Evolutionary conservation across 2,329 filamentous ascomycete genomes (phyloP).

Genomic region (Xylariaceae sp.): DNA sequence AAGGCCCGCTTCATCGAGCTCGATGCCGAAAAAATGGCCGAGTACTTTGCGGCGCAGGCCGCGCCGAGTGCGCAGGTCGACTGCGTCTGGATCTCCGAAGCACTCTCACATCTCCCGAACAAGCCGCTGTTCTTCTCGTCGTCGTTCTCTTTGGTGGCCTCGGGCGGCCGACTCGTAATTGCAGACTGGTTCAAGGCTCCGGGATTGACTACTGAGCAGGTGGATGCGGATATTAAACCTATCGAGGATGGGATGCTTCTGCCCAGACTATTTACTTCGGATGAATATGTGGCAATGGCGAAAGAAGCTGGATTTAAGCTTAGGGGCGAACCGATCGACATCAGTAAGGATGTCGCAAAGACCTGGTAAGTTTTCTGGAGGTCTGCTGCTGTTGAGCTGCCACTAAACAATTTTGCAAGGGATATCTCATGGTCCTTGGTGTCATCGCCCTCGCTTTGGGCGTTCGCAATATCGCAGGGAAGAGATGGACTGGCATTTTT

Average conservation of each 20-base stretch:
- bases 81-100: constrained; percentile 59
- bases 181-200: constrained; percentile 60
- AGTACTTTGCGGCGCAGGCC: constrained; percentile 38
- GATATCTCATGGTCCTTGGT: constrained; percentile 60
- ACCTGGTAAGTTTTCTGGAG: constrained; percentile 44
- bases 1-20: constrained; percentile 52
- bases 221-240: constrained; percentile 49
- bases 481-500: constrained; percentile 57
- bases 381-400: constrained; percentile 14
- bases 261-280: constrained; percentile 49
- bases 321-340: constrained; percentile 46
- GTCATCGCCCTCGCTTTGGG: constrained; percentile 56
- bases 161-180: constrained; percentile 38
- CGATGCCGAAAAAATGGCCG: constrained; percentile 57
- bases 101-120: constrained; percentile 56
- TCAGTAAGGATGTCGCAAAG: constrained; percentile 53
- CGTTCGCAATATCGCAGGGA: constrained; percentile 56
- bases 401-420: constrained; percentile 32
- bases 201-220: constrained; percentile 34
- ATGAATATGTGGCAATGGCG: constrained; percentile 49
- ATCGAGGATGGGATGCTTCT: constrained; percentile 62
- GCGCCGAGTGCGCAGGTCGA: constrained; percentile 37
- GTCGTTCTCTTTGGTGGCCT: constrained; percentile 44
- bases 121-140: constrained; percentile 56
- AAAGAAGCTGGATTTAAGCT: constrained; percentile 42